Base-by-base conservation (phyloP, 441 rosid genomes). In the Erysimum pusillum region DNA sequence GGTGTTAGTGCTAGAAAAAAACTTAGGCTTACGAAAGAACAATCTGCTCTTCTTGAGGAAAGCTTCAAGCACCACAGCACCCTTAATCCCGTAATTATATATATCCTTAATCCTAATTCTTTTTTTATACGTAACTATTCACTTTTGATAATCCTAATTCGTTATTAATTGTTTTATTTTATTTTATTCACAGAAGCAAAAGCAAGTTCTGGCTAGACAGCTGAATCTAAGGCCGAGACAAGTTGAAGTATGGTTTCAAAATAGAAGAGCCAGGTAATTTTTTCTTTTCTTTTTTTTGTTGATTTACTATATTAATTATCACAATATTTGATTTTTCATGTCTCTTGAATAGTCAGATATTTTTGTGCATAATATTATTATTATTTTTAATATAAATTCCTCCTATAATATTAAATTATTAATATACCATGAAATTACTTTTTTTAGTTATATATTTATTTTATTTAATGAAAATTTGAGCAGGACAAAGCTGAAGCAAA, bases 241-340 rank as follows among this genome's bases (percentile, higher is more conserved):
- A 79, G 91, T 89, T 36, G 93, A 89, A 83, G 93, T 89, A 14
- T 89, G 93, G 93, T 89, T 89, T 76, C 93, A 89, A 76, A 89
- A 89, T 72, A 83, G 91, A 39, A 85, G 93, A 86, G 93, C 93
- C 67, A 87, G 93, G 94, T 87, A 83, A 63, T 5, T 31, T 59
- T 63, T 45, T 14, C 2, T 5, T 44, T 36, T 64, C 11, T 13
- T 14, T 6, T n/a, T 44, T 36, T 64, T 15, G 31, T 60, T 28
- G 42, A 15, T 44, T 38, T 32, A 51, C n/a, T 46, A n/a, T 73
- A 14, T 52, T 51, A 13, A 17, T 56, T 41, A 44, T 58, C 10
- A 35, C 0, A 62, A 22, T 58, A 58, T 20, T 34, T 34, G 18
- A 4, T 58, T 59, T 41, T 59, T 39, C 11, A 57, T 56, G 22